Base-by-base conservation (phyloP, 1,139 yeast species). In the Geotrichum fermentans region DNA sequence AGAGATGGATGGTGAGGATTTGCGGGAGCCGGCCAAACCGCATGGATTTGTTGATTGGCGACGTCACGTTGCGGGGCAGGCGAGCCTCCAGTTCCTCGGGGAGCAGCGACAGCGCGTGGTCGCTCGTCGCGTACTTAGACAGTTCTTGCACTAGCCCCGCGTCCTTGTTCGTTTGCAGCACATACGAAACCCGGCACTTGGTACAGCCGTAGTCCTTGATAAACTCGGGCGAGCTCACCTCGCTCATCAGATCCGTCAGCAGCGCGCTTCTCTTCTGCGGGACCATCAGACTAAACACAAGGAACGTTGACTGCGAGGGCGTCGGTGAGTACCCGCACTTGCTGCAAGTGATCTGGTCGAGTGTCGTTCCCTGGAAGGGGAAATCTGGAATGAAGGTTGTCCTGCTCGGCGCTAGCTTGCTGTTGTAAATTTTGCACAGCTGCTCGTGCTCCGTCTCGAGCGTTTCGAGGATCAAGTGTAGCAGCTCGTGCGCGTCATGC, bases 401-500 rank as follows among this genome's bases (percentile, higher is more conserved):
- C 13, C 21, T 30, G 21, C 36, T 50, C 16, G 21, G 22, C 40
- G 3, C 36, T 33, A n/a, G 18, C 30, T 37, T 45, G 18, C 29
- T 37, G n/a, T 66, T 44, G 66, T 65, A 53, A 21, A 65, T 71
- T 54, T 70, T 74, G 34, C 62, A 67, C 37, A 80, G 59, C 39
- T 70, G 68, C 11, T 71, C 62, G 57, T 78, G 74, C 62, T 90
- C 97, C 52, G 74, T 77, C 50, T 84, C 83, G 50, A 90, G 70
- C 0, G 94, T 83, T 60, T 90, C 96, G 40, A 89, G 70, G 33
- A 90, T 74, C 49, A 87, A 66, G 61, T 87, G 95, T 29, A 92
- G 77, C 54, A 92, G 73, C 61, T 92, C 98, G 58, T 92, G 97
- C 0, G 97, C 96, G 68, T 90, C 97, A 59, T 90, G 96, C 66